Evolutionary conservation across 306 rosid species (phyloP).

Genomic region (Nissolia schottii): DNA sequence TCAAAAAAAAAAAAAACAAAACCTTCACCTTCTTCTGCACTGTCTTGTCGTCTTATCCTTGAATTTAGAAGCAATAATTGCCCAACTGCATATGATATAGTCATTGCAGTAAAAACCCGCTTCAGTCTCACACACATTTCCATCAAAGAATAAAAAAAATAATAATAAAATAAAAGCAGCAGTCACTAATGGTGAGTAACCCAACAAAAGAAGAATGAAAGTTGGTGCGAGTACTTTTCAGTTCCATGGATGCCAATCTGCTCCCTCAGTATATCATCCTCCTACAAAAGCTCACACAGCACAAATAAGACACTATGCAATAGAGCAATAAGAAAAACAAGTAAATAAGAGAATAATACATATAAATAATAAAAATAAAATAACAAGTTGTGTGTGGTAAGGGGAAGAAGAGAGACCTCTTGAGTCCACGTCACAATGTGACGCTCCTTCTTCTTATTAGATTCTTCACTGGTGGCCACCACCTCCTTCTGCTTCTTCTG

Average conservation of each 20-base stretch:
- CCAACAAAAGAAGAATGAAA: slow-evolving; percentile 16
- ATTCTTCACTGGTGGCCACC: slow-evolving; percentile 49
- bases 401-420: slow-evolving; percentile 54
- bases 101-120: slow-evolving; percentile 18
- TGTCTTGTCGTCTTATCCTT: slow-evolving; percentile 98
- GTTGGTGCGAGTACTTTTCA: slow-evolving; percentile 58
- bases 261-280: slow-evolving; percentile 88
- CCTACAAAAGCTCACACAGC: slow-evolving; percentile 68
- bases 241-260: slow-evolving; percentile 86
- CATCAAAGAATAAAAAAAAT: not conserved
- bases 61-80: slow-evolving; percentile 93
- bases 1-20: too few species aligned
- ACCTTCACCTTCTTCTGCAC: slow-evolving; percentile 93
- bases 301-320: slow-evolving; percentile 1
- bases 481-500: slow-evolving; percentile 35
- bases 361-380: not conserved
- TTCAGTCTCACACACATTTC: slow-evolving; percentile 10
- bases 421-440: slow-evolving; percentile 96
- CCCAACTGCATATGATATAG: slow-evolving; percentile 59
- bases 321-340: not conserved
- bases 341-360: not conserved
- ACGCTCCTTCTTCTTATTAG: slow-evolving; percentile 98
- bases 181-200: not conserved
- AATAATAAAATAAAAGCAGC: not conserved
- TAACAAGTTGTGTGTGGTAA: not conserved